These are phyloP conservation scores for Amoebophrya sp. DNA, from an alignment of 169 alveolate genomes.

Conservation along the genomic window DNA sequence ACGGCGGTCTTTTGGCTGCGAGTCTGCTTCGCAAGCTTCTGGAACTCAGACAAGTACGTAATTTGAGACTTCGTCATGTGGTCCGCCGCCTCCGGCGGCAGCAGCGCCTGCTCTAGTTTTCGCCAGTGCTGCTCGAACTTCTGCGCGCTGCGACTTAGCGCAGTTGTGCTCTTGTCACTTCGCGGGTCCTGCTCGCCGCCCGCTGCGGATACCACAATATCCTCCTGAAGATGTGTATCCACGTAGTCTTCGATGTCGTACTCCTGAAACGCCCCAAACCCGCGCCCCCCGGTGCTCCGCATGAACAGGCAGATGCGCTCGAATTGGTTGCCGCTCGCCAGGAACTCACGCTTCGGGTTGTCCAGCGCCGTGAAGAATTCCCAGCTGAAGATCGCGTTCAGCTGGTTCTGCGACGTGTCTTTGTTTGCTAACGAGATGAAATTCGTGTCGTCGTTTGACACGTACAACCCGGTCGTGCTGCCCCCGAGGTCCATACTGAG, in stretches of 20 bases:
- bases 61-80: neutral
- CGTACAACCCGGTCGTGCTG: neutral
- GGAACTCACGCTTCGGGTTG: neutral
- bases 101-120: neutral
- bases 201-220: neutral
- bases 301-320: neutral
- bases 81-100: neutral
- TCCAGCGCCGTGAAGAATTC: neutral
- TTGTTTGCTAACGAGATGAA: neutral
- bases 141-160: neutral
- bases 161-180: neutral
- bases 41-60: neutral
- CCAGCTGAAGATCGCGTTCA: neutral
- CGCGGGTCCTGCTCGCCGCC: neutral
- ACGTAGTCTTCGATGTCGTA: neutral
- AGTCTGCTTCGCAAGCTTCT: neutral
- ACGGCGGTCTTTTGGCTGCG: neutral
- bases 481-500: neutral
- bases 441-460: neutral
- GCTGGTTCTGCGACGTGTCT: neutral
- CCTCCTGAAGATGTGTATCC: neutral
- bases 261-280: neutral
- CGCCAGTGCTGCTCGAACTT: neutral
- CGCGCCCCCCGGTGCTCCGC: neutral
- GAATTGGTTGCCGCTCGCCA: neutral